Percentiles rank a stretch among this genome's conserved stretches.
phyloP scores from a whole-genome alignment of 176 grass and related monocot genomes.

The Rhynchospora pubera region DNA sequence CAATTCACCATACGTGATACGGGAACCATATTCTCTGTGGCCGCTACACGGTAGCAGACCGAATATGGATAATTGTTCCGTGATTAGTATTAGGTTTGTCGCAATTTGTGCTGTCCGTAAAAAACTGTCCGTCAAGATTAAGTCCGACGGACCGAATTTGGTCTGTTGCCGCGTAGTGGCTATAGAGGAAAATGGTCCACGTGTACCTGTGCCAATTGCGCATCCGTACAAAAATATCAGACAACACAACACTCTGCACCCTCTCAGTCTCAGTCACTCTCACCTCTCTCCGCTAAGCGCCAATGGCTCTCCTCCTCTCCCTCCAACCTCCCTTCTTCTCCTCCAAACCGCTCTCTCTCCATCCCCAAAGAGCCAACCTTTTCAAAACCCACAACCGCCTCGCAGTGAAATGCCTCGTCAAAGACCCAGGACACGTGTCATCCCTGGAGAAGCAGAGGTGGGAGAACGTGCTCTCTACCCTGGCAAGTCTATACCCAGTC shows the following conservation, averaged over 20 bases:
- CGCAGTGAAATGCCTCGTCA: slow-evolving; percentile 21
- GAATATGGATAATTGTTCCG: too few relatives aligned
- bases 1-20: too few relatives aligned
- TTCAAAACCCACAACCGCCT: not conserved
- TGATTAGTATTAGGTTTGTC: too few relatives aligned
- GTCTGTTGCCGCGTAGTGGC: too few relatives aligned
- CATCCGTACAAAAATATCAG: too few relatives aligned
- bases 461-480: slow-evolving; percentile 34
- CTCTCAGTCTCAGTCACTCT: not conserved
- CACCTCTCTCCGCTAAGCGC: not conserved
- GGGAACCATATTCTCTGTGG: too few relatives aligned
- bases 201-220: too few relatives aligned
- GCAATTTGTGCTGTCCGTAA: too few relatives aligned
- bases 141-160: too few relatives aligned
- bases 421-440: not conserved
- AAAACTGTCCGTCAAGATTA: too few relatives aligned
- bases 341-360: not conserved
- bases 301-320: slow-evolving; percentile 39
- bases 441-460: slow-evolving; percentile 19
- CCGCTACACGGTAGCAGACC: too few relatives aligned
- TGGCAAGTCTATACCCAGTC: slow-evolving; percentile 51
- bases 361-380: not conserved
- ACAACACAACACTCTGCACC: not conserved
- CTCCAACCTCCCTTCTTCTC: slow-evolving; percentile 2
- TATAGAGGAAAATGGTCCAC: too few relatives aligned